phyloP scores from a whole-genome alignment of 192 early-diverging fungal genomes.

The Piromyces sp. region DNA sequence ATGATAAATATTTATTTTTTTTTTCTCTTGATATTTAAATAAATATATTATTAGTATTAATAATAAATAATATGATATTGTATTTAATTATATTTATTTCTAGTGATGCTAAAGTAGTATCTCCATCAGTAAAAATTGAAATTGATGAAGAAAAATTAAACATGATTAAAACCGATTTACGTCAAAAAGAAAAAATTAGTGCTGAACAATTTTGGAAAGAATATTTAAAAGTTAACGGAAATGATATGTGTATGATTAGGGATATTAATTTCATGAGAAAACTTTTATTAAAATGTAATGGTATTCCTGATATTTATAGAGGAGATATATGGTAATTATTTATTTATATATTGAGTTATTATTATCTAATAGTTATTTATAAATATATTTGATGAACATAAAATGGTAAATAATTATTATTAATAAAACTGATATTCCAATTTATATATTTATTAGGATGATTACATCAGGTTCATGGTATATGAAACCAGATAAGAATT shows the following conservation, averaged over 20 bases:
- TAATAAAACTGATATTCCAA: too few species aligned
- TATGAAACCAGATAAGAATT: background rate
- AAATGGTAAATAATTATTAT: too few species aligned
- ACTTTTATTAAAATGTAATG: background rate
- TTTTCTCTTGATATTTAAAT: too few species aligned
- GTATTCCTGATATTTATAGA: background rate
- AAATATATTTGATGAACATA: too few species aligned
- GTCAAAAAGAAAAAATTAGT: background rate
- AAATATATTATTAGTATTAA: too few species aligned
- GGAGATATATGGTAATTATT: background rate
- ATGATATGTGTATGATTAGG: background rate
- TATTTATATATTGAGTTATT: too few species aligned
- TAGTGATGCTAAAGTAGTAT: background rate
- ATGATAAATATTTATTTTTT: too few species aligned
- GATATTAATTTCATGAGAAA: background rate
- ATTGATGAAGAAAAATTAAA: background rate
- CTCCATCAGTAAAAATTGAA: background rate
- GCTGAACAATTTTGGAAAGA: background rate
- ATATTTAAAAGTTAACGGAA: background rate
- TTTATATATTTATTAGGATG: background rate
- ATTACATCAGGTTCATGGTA: background rate
- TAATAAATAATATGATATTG: too few species aligned
- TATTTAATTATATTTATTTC: too few species aligned
- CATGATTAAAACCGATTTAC: background rate
- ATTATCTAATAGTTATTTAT: too few species aligned